phyloP scores from a whole-genome alignment of 2,329 filamentous ascomycete species.

The Cordyceps fumosorosea region DNA sequence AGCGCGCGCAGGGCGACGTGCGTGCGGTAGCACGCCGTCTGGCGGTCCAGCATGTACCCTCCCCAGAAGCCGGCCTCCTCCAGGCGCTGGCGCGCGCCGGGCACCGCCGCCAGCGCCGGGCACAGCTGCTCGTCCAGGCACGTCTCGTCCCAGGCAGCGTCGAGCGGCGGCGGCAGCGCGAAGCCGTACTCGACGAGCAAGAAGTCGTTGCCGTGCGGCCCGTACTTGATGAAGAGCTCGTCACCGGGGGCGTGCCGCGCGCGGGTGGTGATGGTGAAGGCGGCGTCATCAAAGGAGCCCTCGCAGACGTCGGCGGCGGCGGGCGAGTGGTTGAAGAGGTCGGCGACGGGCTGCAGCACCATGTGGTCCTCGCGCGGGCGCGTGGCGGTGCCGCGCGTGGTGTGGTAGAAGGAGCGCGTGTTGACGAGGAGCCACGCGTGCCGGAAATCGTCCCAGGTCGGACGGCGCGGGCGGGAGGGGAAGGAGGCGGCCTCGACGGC shows the following conservation, averaged over 20 bases:
- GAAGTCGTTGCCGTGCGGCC: constrained; percentile 63
- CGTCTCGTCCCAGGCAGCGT: constrained; percentile 44
- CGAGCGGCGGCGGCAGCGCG: constrained; percentile 34
- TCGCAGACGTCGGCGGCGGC: constrained; percentile 48
- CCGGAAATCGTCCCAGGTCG: constrained; percentile 37
- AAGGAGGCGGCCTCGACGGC: constrained; percentile 24
- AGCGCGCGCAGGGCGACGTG: constrained; percentile 43
- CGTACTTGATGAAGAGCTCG: constrained; percentile 64
- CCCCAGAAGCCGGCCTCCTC: constrained; percentile 43
- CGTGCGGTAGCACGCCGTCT: constrained; percentile 48
- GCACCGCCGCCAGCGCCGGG: constrained; percentile 25
- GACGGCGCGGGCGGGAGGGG: background rate
- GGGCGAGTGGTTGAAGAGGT: constrained; percentile 59
- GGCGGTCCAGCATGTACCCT: constrained; percentile 43
- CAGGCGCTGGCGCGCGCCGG: constrained; percentile 26
- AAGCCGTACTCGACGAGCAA: constrained; percentile 62
- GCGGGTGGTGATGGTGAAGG: constrained; percentile 50
- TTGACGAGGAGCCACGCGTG: constrained; percentile 55
- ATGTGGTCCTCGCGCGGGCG: constrained; percentile 51
- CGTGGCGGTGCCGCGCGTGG: constrained; percentile 37
- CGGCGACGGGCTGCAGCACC: constrained; percentile 64
- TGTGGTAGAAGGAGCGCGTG: constrained; percentile 57
- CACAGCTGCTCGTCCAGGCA: constrained; percentile 41
- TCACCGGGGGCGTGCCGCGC: constrained; percentile 47
- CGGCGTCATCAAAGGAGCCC: constrained; percentile 42